Base-by-base conservation (phyloP, 306 rosid species). In the Clitoria ternatea region DNA sequence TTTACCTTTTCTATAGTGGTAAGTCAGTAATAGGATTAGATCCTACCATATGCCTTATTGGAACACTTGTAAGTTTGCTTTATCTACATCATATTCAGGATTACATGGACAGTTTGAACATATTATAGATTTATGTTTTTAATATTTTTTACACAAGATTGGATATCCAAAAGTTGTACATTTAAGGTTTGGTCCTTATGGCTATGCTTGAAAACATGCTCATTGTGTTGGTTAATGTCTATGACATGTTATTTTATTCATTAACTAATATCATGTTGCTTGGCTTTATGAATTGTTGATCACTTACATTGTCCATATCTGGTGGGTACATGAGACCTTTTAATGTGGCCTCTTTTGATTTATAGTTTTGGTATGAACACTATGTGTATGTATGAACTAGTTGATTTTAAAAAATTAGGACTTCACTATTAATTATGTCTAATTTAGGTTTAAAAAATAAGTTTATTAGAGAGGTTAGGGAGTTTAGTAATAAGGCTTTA, bases 301-400 rank as follows among this genome's bases (percentile, higher is more conserved):
- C 24, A 15, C 6, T 71, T 76, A 17, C 48, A 22, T 72, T 49
- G 3, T 55, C 18, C 60, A 29, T 75, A 62, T 36, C 48, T 66
- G 55, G 30, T 73, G 80, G 89, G 88, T 37, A 61, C 33, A 48
- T 85, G 77, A 79, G 89, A 88, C 49, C 79, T 77, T 9, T 73
- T 85, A 74, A 68, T 79, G 14, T 53, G 48, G 32, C 80, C 68
- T 83, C 36, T 45, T n/a, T n/a, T 81, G 61, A 76, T 70, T 42
- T 5, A 14, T 27, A 24, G 48, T 42, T 10, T 50, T n/a, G n/a
- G 20, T 0, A n/a, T n/a, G n/a, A n/a, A n/a, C n/a, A n/a, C n/a
- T n/a, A n/a, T n/a, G n/a, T n/a, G n/a, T n/a, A n/a, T n/a, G n/a
- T n/a, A n/a, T n/a, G n/a, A n/a, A n/a, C n/a, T n/a, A n/a, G n/a